phyloP scores from a whole-genome alignment of 345 rosid genomes.

The Salix suchowensis region DNA sequence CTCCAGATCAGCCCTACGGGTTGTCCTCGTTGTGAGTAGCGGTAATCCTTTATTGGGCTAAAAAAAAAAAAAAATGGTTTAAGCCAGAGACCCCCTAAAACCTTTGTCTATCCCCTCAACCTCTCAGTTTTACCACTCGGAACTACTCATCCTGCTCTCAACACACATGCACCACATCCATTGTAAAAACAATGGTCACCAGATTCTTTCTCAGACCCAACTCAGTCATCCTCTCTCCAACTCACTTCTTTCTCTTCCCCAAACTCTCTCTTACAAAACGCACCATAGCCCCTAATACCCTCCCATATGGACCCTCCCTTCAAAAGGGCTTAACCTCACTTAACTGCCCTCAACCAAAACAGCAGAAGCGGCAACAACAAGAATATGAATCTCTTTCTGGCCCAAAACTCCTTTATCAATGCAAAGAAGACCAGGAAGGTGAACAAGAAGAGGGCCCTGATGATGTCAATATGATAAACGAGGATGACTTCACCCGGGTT shows the following conservation, averaged over 20 bases:
- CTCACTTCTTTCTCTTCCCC: constrained; percentile 29
- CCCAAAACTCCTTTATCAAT: not conserved
- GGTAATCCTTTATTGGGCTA: no score
- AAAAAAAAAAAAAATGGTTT: no score
- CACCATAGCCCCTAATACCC: constrained; percentile 5
- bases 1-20: no score
- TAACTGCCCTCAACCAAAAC: not conserved
- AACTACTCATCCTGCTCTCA: no score
- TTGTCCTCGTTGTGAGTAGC: no score
- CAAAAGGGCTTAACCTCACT: constrained; percentile 50
- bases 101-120: no score
- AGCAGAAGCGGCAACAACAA: constrained; percentile 12
- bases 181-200: constrained; percentile 31
- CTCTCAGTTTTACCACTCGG: no score
- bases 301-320: constrained; percentile 77
- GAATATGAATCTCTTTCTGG: not conserved
- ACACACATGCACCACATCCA: not conserved
- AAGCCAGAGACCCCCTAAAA: no score
- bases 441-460: constrained; percentile 10
- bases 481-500: constrained; percentile 52
- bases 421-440: constrained; percentile 18
- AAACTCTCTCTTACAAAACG: constrained; percentile 18
- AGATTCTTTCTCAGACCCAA: constrained; percentile 39
- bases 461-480: constrained; percentile 25
- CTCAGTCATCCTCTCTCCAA: constrained; percentile 22